Percentiles rank a stretch among this genome's conserved stretches.
Evolutionary conservation across 202 grass and related monocot genomes (phyloP).

Genomic region (Schoenoplectus tabernaemontani): DNA sequence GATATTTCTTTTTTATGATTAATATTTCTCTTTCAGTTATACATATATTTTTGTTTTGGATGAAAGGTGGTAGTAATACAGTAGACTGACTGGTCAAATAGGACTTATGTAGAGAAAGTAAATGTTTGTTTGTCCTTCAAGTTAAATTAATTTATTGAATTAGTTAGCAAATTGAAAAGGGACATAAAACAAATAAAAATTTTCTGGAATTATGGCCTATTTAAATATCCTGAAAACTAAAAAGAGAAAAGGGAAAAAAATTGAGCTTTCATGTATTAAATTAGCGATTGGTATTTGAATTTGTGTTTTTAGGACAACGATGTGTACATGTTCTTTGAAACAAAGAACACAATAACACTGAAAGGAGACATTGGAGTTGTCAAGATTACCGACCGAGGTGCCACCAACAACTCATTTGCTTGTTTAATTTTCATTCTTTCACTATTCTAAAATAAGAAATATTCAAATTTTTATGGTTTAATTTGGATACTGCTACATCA

Average conservation of each 20-base stretch:
- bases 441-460: no score
- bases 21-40: not conserved
- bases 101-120: not conserved
- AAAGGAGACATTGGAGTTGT: constrained; percentile 94
- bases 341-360: constrained; percentile 57
- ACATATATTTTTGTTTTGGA: not conserved
- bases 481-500: no score
- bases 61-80: not conserved
- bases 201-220: not conserved
- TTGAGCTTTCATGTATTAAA: not conserved
- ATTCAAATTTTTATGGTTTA: no score
- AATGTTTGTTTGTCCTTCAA: not conserved
- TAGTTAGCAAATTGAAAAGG: constrained; percentile 3
- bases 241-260: not conserved
- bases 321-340: constrained; percentile 89
- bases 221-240: not conserved
- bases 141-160: not conserved
- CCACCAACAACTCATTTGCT: constrained; percentile 16
- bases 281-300: constrained; percentile 13
- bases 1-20: not conserved
- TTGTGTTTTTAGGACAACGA: constrained; percentile 44
- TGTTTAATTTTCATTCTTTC: no score
- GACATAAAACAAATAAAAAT: not conserved
- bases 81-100: not conserved
- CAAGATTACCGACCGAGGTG: constrained; percentile 74